Percentiles rank a stretch among this genome's conserved stretches.
Evolutionary conservation across 306 rosid species (phyloP).

Genomic region (Pueraria montana): DNA sequence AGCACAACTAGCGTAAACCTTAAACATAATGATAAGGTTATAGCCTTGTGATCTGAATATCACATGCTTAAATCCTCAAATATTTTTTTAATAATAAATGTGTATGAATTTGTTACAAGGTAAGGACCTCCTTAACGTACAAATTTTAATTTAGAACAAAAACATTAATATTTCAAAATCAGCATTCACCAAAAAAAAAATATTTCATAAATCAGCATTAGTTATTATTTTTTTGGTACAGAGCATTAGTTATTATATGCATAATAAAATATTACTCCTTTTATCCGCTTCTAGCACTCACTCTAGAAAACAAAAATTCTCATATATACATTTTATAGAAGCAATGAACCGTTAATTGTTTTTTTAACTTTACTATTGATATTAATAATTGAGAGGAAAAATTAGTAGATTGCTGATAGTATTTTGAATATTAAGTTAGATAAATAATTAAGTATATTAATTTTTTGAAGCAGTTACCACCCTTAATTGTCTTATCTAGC

Average conservation of each 20-base stretch:
- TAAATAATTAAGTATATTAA: not conserved
- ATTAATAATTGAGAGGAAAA: not conserved
- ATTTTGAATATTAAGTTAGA: not conserved
- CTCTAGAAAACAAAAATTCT: not conserved
- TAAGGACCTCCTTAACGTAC: too few relatives aligned
- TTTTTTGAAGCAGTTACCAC: not conserved
- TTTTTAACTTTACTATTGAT: not conserved
- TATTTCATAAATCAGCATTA: not conserved
- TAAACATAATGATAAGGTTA: not conserved
- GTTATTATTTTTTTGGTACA: too few relatives aligned
- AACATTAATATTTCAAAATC: not conserved
- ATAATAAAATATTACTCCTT: not conserved
- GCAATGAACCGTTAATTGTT: not conserved
- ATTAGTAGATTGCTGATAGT: not conserved
- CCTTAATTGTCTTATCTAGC: too few relatives aligned
- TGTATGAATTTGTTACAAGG: too few relatives aligned
- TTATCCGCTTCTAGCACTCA: not conserved
- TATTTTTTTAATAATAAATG: too few relatives aligned
- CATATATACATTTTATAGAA: too few relatives aligned
- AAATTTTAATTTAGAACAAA: not conserved
- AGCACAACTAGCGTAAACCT: not conserved
- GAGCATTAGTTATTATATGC: not conserved
- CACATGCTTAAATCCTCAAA: not conserved
- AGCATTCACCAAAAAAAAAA: too few relatives aligned
- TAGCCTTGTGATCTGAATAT: not conserved